Base-by-base conservation (phyloP, 1,139 yeast species). In the Meyerozyma guilliermondii region DNA sequence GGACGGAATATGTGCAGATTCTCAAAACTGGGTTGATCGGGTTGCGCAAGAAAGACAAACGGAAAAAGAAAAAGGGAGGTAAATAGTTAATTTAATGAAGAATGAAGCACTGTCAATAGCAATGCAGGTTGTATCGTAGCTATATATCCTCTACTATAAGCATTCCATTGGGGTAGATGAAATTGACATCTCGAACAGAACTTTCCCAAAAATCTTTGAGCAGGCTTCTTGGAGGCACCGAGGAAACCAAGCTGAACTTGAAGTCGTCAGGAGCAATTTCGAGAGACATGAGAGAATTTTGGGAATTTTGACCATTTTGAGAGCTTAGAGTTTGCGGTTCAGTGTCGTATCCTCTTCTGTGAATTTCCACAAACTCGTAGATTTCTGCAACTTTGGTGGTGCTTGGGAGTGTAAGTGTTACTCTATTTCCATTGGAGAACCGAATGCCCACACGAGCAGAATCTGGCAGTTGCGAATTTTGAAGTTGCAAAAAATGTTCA, bases 1-100 rank as follows among this genome's bases (percentile, higher is more conserved):
- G 95, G 95, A 60, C 63, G 33, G 79, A 78, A 35, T 87, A 86
- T 59, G 66, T 85, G 1, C 80, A 77, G 38, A 76, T 76, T 0
- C 70, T 86, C 45, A 86, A 85, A 58, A 58, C 67, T 24, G 88
- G 83, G 5, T 74, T 80, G 60, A 64, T 66, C 8, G 86, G 87
- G 3, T 66, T 82, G 55, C 68, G 74, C 49, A 80, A 78, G 70
- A 81, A 81, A 66, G 83, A 80, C 48, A 80, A 81, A 66, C 80
- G 78, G 67, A 80, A 78, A 69, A 66, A 62, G 49, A 74, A 70
- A 59, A 69, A 66, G 60, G 50, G 53, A 33, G 60, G 59, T 29
- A 63, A 64, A 28, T 33, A 29, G 10, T 7, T n/a, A 31, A 6
- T 6, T 31, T 33, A 33, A 33, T 20, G 36, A 33, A 18, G 17